Base-by-base conservation (phyloP, 495 filamentous ascomycete genomes). In the Podospora didyma region DNA sequence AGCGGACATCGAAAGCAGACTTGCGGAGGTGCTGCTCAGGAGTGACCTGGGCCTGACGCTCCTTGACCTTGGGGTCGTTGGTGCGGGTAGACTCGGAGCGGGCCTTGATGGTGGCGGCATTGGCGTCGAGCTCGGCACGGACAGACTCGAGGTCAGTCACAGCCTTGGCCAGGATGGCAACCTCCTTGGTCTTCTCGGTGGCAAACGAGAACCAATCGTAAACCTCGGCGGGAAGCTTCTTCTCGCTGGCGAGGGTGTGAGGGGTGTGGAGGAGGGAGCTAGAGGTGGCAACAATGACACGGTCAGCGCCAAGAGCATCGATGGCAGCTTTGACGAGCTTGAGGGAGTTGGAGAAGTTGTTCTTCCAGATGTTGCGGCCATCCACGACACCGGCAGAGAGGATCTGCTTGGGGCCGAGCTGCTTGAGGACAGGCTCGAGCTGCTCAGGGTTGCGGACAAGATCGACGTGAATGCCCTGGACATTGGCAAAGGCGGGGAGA, bases 341-440 rank as follows among this genome's bases (percentile, higher is more conserved):
- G 63, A 97, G 91, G 61, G 93, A 90, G 65, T 82, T 82, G 82
- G 91, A 84, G 75, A 96, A 88, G 84, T 96, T 90, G 76, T 90
- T 96, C 90, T 98, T 97, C 94, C 94, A 98, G 84, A 98, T 98
- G 83, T 98, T 98, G 69, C 94, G 89, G 64, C 94, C 95, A 67
- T 97, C 92, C 61, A 98, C 94, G 62, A 98, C 86, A 87, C 94
- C 94, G 64, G 83, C 84, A 53, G 95, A 97, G 56, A 98, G 88
- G 55, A 85, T 75, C 77, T 96, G 94, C 67, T 89, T 87, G 59
- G 89, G 79, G 64, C 92, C 90, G 48, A 98, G 88, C 80, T 98
- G 67, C 61, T 92, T 88, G 62, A 89, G 77, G 62, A 92, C 90
- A 41, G 97, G 87, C 80, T 98, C 90, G 45, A 98, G 88, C 80